These are phyloP conservation scores for Syzygium syzygioides DNA, from an alignment of 441 rosid species.

Conservation along the genomic window DNA sequence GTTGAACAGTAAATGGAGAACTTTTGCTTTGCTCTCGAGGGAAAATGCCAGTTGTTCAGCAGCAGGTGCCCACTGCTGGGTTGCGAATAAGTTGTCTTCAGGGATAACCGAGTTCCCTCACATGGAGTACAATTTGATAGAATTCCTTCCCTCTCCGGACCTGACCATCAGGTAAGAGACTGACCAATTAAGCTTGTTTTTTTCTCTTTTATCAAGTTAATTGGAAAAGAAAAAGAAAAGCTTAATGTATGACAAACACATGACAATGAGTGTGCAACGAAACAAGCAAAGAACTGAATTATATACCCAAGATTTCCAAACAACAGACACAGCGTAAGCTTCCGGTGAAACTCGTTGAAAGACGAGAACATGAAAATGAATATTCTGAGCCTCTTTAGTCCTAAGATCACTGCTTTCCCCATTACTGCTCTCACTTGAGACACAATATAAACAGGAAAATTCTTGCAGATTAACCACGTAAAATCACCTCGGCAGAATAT, in stretches of 20 bases:
- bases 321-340: background rate
- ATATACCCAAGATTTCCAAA: background rate
- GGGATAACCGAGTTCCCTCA: conserved; percentile 13
- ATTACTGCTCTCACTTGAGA: background rate
- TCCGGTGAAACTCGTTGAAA: background rate
- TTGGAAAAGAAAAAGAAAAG: background rate
- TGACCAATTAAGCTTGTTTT: background rate
- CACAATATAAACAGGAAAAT: background rate
- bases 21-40: conserved; percentile 14
- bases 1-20: conserved; percentile 38
- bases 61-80: conserved; percentile 9
- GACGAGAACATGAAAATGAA: background rate
- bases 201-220: background rate
- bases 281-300: background rate
- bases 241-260: background rate
- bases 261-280: background rate
- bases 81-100: conserved; percentile 20
- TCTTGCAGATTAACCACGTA: background rate
- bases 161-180: background rate
- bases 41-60: conserved; percentile 18
- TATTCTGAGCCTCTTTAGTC: background rate
- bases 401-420: background rate
- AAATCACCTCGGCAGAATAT: background rate
- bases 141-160: background rate
- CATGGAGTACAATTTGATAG: conserved; percentile 5